Percentiles rank a stretch among this genome's conserved stretches.
phyloP scores from a whole-genome alignment of 352 stramenopile species.

The Phytophthora melonis region DNA sequence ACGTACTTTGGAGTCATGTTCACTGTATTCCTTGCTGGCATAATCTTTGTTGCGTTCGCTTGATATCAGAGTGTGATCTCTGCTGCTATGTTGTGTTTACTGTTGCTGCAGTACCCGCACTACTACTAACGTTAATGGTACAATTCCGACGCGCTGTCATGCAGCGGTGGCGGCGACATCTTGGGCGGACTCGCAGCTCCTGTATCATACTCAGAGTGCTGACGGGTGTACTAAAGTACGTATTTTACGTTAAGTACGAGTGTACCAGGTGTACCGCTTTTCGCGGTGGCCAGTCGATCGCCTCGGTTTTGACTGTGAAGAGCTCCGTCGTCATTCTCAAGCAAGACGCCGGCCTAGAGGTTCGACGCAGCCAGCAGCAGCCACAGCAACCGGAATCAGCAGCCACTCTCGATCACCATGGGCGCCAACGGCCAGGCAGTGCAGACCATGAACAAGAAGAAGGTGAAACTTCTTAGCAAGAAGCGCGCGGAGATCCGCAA shows the following conservation, averaged over 20 bases:
- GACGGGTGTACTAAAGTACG: no score
- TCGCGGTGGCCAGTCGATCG: conserved; percentile 38
- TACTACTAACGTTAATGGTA: background rate
- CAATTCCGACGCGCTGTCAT: background rate
- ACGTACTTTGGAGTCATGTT: conserved; percentile 9
- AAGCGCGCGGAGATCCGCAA: conserved; percentile 81
- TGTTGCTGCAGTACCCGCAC: background rate
- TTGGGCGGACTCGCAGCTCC: conserved; percentile 34
- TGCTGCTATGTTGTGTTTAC: background rate
- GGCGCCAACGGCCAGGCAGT: conserved; percentile 70
- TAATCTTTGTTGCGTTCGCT: background rate
- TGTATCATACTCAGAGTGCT: conserved; percentile 1
- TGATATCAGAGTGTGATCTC: background rate
- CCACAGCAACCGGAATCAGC: background rate
- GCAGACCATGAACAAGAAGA: conserved; percentile 88
- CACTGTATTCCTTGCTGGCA: background rate
- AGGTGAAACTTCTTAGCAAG: conserved; percentile 88
- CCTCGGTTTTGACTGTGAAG: conserved; percentile 29
- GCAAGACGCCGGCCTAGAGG: conserved; percentile 11
- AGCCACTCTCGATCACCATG: conserved; percentile 28
- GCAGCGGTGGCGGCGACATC: background rate
- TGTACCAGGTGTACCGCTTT: conserved; percentile 54
- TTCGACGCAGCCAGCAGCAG: conserved; percentile 12
- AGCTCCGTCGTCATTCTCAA: conserved; percentile 29
- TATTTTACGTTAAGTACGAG: conserved; percentile 27